Evolutionary conservation across 495 filamentous ascomycete species (phyloP).

Genomic region (Neurospora discreta): DNA sequence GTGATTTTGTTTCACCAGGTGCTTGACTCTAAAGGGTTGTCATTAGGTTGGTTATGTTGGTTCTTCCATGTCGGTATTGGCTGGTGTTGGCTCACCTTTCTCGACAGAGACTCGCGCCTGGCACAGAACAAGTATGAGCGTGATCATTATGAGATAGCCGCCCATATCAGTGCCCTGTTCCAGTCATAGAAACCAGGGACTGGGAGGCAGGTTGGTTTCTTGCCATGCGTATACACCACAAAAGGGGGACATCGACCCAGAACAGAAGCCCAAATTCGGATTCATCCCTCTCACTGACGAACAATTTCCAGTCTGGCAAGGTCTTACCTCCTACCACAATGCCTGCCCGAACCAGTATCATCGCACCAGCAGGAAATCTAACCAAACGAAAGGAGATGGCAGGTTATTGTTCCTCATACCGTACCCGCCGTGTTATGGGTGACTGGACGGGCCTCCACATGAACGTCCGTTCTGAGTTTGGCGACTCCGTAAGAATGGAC

Average conservation of each 20-base stretch:
- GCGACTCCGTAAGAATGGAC: background rate
- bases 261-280: background rate
- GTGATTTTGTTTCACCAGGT: background rate
- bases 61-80: background rate
- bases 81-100: background rate
- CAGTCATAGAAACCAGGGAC: background rate
- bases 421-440: background rate
- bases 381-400: background rate
- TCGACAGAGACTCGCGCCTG: background rate
- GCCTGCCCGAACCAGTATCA: background rate
- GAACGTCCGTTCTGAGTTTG: background rate
- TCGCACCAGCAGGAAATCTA: background rate
- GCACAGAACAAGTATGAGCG: background rate
- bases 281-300: background rate
- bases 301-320: background rate
- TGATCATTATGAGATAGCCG: background rate
- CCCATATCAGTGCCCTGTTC: background rate
- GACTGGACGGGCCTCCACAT: background rate
- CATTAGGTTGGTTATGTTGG: background rate
- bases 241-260: no score
- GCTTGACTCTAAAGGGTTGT: background rate
- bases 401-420: background rate
- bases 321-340: background rate
- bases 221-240: background rate
- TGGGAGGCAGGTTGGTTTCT: background rate